phyloP scores from a whole-genome alignment of 2,329 filamentous ascomycete genomes.

The Talaromyces sp. region DNA sequence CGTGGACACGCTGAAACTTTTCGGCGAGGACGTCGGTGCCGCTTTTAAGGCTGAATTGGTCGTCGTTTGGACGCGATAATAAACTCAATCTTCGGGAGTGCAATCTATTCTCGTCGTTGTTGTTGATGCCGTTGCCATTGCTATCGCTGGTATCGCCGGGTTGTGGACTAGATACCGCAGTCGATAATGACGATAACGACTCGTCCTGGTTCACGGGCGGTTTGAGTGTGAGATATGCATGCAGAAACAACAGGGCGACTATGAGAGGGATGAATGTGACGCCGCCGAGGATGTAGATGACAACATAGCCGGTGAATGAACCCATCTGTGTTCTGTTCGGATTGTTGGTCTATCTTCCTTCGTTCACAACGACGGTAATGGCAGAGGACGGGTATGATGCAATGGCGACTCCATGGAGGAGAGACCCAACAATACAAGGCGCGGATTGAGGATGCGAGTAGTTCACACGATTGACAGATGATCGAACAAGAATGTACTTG shows the following conservation, averaged over 20 bases:
- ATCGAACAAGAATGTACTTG: background rate
- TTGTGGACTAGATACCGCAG: conserved; percentile 1
- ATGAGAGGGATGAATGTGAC: conserved; percentile 80
- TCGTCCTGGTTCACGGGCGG: conserved; percentile 14
- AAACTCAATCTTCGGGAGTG: conserved; percentile 3
- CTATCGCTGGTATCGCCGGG: background rate
- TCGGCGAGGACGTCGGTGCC: conserved; percentile 58
- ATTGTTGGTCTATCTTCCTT: conserved; percentile 7
- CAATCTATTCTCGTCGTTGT: conserved; percentile 37
- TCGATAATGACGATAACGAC: conserved; percentile 24
- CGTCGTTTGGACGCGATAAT: conserved; percentile 58
- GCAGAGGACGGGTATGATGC: conserved; percentile 26
- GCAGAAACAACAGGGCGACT: conserved; percentile 56
- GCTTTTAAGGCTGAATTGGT: conserved; percentile 60
- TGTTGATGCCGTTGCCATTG: conserved; percentile 13
- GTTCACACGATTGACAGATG: background rate
- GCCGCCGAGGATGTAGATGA: conserved; percentile 80
- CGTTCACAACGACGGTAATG: conserved; percentile 18
- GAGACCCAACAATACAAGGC: background rate
- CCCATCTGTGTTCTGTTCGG: conserved; percentile 32
- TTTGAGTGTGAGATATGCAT: conserved; percentile 68
- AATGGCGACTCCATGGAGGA: conserved; percentile 31
- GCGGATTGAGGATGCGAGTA: background rate
- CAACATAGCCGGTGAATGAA: conserved; percentile 55
- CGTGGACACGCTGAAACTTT: conserved; percentile 58